Evolutionary conservation across 768 basidiomycete species (phyloP), one percentile per base, ranked within the genome.

Genomic region (Sarcomyxa edulis): DNA sequence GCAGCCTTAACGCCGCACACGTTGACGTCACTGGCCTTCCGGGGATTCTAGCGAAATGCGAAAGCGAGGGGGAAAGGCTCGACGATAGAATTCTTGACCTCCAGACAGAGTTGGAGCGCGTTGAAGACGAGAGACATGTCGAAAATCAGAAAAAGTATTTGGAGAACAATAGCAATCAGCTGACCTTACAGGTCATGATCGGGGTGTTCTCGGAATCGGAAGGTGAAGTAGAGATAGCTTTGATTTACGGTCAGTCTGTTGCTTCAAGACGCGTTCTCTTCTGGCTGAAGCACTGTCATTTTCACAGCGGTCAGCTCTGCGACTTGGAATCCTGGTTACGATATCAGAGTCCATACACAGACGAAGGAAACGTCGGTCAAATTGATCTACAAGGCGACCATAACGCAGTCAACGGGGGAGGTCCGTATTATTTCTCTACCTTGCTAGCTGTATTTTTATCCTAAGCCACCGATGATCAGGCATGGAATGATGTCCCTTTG

Each of bases 401-500:
- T 45, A 4, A 22, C 7, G 3, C 45, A 44, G 33, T 26, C 27
- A n/a, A 44, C 45, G 4, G 45, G 43, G 9, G 45, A 46, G 43
- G 42, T n/a, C n/a, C n/a, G n/a, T n/a, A n/a, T n/a, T n/a, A n/a
- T n/a, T n/a, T n/a, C n/a, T n/a, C n/a, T n/a, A n/a, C n/a, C n/a
- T n/a, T n/a, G n/a, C n/a, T n/a, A n/a, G n/a, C n/a, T n/a, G n/a
- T n/a, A n/a, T n/a, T n/a, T n/a, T n/a, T n/a, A n/a, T n/a, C n/a
- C n/a, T n/a, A n/a, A n/a, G n/a, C n/a, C n/a, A n/a, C n/a, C n/a
- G n/a, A n/a, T 7, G 5, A 2, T 9, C 37, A 71, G 65, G 56
- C 62, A 29, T 74, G 69, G 69, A 50, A 50, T 1, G 61, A 72
- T 39, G 61, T 69, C 2, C 54, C 63, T 2, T 48, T 71, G 3